Evolutionary conservation across 768 basidiomycete species (phyloP), one percentile per base, ranked within the genome.

Genomic region (Lactifluus hygrophoroides): DNA sequence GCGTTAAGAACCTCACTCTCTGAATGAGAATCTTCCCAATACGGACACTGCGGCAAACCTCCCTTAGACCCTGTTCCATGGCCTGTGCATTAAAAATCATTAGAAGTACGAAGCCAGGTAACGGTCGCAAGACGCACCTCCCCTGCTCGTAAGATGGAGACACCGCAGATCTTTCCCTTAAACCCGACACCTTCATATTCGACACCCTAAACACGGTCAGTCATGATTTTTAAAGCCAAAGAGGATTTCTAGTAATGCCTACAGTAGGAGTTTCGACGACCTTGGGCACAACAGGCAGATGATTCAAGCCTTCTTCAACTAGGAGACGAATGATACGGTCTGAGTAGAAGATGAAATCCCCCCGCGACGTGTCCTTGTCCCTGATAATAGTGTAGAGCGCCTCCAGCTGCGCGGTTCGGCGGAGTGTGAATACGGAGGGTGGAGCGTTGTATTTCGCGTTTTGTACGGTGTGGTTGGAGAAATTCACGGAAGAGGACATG

Each of bases 21-120:
- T 99, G 95, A 61, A 99, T 99, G 48, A 99, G 77, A 67, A 99
- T 98, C 76, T 99, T 99, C 48, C 95, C 95, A 58, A 99, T 95
- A 62, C 95, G 80, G 27, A 91, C 89, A 66, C 84, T 90, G 65
- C 95, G 80, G 74, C 94, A 97, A 38, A 97, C 95, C 71, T 97
- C 95, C 43, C 95, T 79, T 61, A 99, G 76, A 38, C 95, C 96
- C 13, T 90, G 91, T 73, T 99, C 95, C 95, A 99, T 99, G 1
- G 94, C 93, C 89, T 93, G 57, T 10, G 42, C 4, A 13, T 16
- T 11, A 45, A 10, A 51, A 21, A 42, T 56, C 51, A 38, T 35
- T 25, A 42, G 14, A 14, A 37, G 63, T 16, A 37, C 42, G 23
- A 34, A 3, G 13, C 34, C 17, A 16, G 16, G 14, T 10, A 14